Evolutionary conservation across 2,329 filamentous ascomycete species (phyloP).

Genomic region (Elsinoe australis): DNA sequence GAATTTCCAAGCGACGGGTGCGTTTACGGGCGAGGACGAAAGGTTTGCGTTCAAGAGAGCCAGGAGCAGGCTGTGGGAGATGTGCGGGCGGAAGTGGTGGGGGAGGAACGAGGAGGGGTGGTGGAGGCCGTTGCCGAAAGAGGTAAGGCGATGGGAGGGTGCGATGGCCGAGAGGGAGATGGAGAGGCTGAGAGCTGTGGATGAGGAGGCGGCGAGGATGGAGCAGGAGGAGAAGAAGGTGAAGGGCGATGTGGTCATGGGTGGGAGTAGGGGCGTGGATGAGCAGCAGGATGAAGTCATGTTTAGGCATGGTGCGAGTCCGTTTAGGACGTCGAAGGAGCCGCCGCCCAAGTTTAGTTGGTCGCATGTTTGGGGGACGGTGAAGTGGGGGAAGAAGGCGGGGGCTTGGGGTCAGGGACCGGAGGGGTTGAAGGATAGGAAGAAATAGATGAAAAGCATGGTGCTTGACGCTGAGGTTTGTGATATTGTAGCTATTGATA

Average conservation of each 20-base stretch:
- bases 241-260: constrained; percentile 24
- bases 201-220: constrained; percentile 16
- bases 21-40: constrained; percentile 74
- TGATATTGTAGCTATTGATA: too few species aligned
- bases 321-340: constrained; percentile 39
- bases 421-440: constrained; percentile 39
- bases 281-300: constrained; percentile 29
- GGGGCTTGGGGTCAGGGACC: constrained; percentile 46
- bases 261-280: constrained; percentile 22
- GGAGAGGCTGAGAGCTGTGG: constrained; percentile 11
- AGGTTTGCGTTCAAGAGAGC: constrained; percentile 74
- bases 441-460: constrained; percentile 30
- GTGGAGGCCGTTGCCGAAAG: constrained; percentile 59
- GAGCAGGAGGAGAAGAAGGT: constrained; percentile 19
- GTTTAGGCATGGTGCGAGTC: constrained; percentile 40
- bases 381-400: constrained; percentile 47
- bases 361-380: constrained; percentile 49
- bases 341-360: constrained; percentile 45
- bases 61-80: constrained; percentile 70
- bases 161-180: constrained; percentile 16
- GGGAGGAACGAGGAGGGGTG: constrained; percentile 52
- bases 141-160: constrained; percentile 60
- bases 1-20: constrained; percentile 60
- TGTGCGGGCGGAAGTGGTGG: constrained; percentile 69
- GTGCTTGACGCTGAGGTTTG: too few species aligned